Evolutionary conservation across 2,329 filamentous ascomycete species (phyloP).

Genomic region (Ceratocystis papillata): DNA sequence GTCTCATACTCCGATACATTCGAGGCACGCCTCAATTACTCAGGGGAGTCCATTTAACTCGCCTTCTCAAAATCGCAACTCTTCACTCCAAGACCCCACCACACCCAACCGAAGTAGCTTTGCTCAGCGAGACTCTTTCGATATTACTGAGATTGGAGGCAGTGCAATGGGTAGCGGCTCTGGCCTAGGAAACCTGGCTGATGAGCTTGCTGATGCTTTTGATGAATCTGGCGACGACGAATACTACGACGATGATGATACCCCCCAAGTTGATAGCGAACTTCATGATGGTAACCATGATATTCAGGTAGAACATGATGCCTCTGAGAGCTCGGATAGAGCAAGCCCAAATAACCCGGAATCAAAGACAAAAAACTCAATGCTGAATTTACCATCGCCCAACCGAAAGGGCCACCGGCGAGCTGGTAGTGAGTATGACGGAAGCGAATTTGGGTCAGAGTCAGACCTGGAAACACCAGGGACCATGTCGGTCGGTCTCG

Average conservation of each 20-base stretch:
- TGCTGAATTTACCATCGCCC: constrained; percentile 38
- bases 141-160: constrained; percentile 38
- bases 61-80: constrained; percentile 30
- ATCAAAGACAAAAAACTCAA: constrained; percentile 32
- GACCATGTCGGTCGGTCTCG: constrained; percentile 50
- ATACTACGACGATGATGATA: constrained; percentile 35
- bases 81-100: constrained; percentile 41
- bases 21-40: constrained; percentile 46
- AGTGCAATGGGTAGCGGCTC: constrained; percentile 35
- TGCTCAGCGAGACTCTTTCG: constrained; percentile 39
- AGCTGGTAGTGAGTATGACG: constrained; percentile 53
- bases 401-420: constrained; percentile 41
- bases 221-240: constrained; percentile 54
- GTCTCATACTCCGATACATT: constrained; percentile 49
- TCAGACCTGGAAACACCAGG: constrained; percentile 59
- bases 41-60: constrained; percentile 31
- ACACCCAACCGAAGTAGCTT: constrained; percentile 41
- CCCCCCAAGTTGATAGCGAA: constrained; percentile 33
- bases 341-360: constrained; percentile 25
- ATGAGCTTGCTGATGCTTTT: constrained; percentile 67
- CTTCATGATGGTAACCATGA: constrained; percentile 5
- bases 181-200: constrained; percentile 65
- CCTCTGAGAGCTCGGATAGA: constrained; percentile 13
- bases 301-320: not conserved
- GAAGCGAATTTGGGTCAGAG: constrained; percentile 63